phyloP scores from a whole-genome alignment of 345 rosid genomes.

The Xanthoceras sorbifolium region DNA sequence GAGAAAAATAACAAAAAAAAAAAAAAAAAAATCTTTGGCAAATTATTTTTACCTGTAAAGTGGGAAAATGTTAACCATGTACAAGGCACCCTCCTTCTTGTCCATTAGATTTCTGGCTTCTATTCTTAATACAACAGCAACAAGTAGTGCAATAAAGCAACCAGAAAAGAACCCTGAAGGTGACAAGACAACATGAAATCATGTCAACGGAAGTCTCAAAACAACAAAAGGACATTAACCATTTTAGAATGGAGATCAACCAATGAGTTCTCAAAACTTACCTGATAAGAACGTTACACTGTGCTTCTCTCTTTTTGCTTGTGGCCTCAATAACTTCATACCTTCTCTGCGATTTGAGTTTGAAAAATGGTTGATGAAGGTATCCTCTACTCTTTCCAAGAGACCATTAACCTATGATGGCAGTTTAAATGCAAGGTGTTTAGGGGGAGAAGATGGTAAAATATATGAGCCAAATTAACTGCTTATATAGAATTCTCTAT shows the following conservation, averaged over 20 bases:
- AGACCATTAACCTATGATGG: conserved; percentile 49
- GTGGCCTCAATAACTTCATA: conserved; percentile 63
- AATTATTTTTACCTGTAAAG: conserved; percentile 59
- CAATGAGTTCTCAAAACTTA: conserved; percentile 13
- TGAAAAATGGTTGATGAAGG: conserved; percentile 63
- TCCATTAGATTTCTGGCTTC: conserved; percentile 49
- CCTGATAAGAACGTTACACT: conserved; percentile 68
- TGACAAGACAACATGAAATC: conserved; percentile 3
- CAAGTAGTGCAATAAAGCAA: conserved; percentile 53
- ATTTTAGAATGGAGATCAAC: not conserved
- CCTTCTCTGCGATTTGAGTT: conserved; percentile 60
- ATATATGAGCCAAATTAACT: not conserved
- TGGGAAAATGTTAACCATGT: conserved; percentile 70
- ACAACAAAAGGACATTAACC: not conserved
- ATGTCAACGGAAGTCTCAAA: not conserved
- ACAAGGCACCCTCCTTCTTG: conserved; percentile 44
- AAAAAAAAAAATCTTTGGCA: conserved; percentile 3
- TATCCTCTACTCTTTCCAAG: conserved; percentile 62
- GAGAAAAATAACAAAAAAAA: not conserved
- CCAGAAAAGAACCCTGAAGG: conserved; percentile 68
- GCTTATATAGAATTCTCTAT: not conserved
- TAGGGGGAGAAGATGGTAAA: not conserved
- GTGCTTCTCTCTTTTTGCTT: conserved; percentile 60
- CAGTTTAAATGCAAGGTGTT: not conserved
- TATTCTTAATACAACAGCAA: conserved; percentile 57